Evolutionary conservation across 495 filamentous ascomycete genomes (phyloP), one percentile per base, ranked within the genome.

Genomic region (Neurospora terricola): DNA sequence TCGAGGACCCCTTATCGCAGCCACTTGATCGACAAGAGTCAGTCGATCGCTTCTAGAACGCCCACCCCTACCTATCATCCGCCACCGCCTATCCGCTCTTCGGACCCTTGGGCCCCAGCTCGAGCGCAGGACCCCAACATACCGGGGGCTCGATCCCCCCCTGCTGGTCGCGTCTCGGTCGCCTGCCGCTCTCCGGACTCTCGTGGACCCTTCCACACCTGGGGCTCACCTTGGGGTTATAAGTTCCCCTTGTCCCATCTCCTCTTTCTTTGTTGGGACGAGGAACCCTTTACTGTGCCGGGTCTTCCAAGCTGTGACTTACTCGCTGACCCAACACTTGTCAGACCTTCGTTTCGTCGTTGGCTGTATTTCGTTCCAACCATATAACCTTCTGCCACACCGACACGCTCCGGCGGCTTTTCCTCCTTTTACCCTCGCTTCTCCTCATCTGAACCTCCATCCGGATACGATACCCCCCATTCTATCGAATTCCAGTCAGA

Each of bases 31-130:
- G 73, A 68, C 68, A 69, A 71, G 70, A 77, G 75, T 45, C 30
- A 39, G 72, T 71, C 72, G 72, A 76, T 77, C 74, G 72, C 71
- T 74, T 77, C 76, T 76, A 76, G 76, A 76, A 77, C 74, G n/a
- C 40, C 59, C 21, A 69, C 45, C 70, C 48, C 34, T 36, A n/a
- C 70, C 54, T 54, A 21, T 71, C 54, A 66, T 69, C 75, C 70
- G 74, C 76, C 76, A 75, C 74, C 76, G 43, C 38, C 62, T 39
- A 21, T 34, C 48, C 59, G 54, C 14, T 66, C 54, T 66, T 66
- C 7, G 54, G 48, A 59, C 48, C 21, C 48, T 59, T 27, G 48
- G 48, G 27, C 48, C 48, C 48, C 42, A 45, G 42, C 42, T 45
- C 42, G 42, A 45, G 42, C 42, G 14, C 7, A 34, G 54, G 54